Percentiles rank a stretch among this genome's conserved stretches.
These are phyloP conservation scores for Cordyceps javanica DNA, from an alignment of 2,329 filamentous ascomycete genomes.

Conservation along the genomic window DNA sequence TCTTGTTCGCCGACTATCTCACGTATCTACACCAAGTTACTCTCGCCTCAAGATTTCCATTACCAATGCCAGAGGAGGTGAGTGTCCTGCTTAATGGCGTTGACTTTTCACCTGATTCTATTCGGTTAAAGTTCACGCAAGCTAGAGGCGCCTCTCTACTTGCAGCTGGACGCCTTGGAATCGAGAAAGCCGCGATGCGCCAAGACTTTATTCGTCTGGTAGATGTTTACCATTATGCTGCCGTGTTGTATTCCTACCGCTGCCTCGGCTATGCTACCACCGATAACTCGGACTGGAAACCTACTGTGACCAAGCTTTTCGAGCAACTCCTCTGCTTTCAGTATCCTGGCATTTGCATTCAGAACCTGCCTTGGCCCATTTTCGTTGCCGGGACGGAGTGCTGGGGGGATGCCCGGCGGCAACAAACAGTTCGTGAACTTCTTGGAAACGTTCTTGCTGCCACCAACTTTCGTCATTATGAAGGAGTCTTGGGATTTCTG, in stretches of 20 bases:
- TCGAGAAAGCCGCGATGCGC: constrained; percentile 16
- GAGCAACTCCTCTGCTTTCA: constrained; percentile 20
- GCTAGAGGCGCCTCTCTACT: constrained; percentile 23
- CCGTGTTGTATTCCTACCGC: constrained; percentile 22
- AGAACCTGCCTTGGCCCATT: constrained; percentile 25
- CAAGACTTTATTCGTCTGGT: constrained; percentile 24
- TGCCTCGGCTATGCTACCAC: constrained; percentile 19
- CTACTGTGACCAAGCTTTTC: constrained; percentile 18
- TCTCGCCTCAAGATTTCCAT: constrained; percentile 14
- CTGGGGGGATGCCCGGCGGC: constrained; percentile 18
- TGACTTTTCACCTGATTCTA: not conserved
- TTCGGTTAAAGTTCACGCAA: constrained; percentile 20
- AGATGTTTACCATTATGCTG: constrained; percentile 24
- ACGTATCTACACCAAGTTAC: constrained; percentile 17
- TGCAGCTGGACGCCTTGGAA: constrained; percentile 20
- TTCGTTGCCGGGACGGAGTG: constrained; percentile 25
- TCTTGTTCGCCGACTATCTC: constrained; percentile 23
- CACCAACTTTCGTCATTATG: constrained; percentile 21
- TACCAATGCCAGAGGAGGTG: not conserved
- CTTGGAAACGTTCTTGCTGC: constrained; percentile 16
- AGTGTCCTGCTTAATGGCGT: constrained; percentile 5
- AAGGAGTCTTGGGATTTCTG: constrained; percentile 20
- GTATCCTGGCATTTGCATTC: constrained; percentile 19
- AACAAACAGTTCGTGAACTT: constrained; percentile 16
- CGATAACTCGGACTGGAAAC: constrained; percentile 14